phyloP scores from a whole-genome alignment of 352 stramenopile species.

The Globisporangium polare region DNA sequence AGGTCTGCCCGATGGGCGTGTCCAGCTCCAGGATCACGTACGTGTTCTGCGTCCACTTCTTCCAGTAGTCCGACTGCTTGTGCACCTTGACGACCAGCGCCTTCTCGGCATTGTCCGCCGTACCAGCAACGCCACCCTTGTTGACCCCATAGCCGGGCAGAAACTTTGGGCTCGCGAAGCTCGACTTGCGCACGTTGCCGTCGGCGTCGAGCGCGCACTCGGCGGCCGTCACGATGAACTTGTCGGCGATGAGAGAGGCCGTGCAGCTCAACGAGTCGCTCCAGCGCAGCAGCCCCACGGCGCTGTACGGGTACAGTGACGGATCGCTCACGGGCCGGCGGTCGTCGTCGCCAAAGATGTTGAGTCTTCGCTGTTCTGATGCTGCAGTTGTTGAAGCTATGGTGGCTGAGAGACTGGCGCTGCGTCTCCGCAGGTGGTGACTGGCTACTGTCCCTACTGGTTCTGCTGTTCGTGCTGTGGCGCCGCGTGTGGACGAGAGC shows the following conservation, averaged over 20 bases:
- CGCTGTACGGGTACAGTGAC: conserved; percentile 43
- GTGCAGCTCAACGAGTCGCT: conserved; percentile 43
- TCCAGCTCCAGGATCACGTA: conserved; percentile 72
- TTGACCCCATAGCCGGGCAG: conserved; percentile 17
- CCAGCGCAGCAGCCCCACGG: conserved; percentile 51
- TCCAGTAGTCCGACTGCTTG: conserved; percentile 66
- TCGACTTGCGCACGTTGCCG: conserved; percentile 24
- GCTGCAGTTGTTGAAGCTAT: not conserved
- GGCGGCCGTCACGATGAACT: conserved; percentile 47
- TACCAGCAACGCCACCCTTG: not conserved
- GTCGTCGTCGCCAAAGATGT: conserved; percentile 43
- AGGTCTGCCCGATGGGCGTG: conserved; percentile 23
- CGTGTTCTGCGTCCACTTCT: conserved; percentile 47
- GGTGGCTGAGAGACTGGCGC: not conserved
- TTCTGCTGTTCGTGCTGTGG: not conserved
- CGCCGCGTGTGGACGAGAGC: not conserved
- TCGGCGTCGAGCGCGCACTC: conserved; percentile 45
- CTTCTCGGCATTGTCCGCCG: not conserved
- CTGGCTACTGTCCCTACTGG: not conserved
- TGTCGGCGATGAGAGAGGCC: conserved; percentile 43
- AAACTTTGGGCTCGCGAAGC: conserved; percentile 23
- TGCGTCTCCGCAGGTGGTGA: not conserved
- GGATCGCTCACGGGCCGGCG: conserved; percentile 31
- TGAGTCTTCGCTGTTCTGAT: conserved; percentile 22
- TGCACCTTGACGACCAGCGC: conserved; percentile 39